Conservation (phyloP, 108 stramenopile genomes). For the Skeletonema tropicum region DNA sequence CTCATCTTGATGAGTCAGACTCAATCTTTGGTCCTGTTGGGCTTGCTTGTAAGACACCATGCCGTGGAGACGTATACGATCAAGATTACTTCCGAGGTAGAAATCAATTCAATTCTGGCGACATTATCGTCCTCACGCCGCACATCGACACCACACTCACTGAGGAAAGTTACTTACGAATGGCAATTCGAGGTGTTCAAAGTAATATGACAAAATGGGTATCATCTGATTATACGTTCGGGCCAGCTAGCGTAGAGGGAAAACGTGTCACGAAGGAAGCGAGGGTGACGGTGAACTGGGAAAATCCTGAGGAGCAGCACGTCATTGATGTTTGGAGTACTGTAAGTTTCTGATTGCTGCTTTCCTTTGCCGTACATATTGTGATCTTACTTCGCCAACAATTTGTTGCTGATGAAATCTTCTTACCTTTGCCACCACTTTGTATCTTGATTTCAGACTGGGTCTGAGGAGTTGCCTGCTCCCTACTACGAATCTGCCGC, state of each 20-base stretch:
- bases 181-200: conserved; percentile 26
- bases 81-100: conserved; percentile 54
- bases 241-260: conserved; percentile 44
- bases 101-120: conserved; percentile 37
- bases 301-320: conserved; percentile 50
- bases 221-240: conserved; percentile 31
- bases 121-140: conserved; percentile 48
- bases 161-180: conserved; percentile 26
- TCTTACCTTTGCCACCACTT: background rate
- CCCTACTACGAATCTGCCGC: conserved; percentile 10
- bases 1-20: conserved; percentile 54
- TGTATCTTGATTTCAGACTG: conserved; percentile 4
- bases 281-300: conserved; percentile 44
- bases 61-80: conserved; percentile 43
- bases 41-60: conserved; percentile 51
- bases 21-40: conserved; percentile 56
- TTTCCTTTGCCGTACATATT: background rate
- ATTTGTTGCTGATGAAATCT: background rate
- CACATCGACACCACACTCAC: conserved; percentile 51
- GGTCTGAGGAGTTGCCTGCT: conserved; percentile 27
- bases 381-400: background rate
- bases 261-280: conserved; percentile 39
- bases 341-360: background rate
- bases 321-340: conserved; percentile 52
- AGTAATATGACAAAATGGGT: conserved; percentile 23